Conservation (phyloP, 148 eudicot species). For the Spergularia marina region DNA sequence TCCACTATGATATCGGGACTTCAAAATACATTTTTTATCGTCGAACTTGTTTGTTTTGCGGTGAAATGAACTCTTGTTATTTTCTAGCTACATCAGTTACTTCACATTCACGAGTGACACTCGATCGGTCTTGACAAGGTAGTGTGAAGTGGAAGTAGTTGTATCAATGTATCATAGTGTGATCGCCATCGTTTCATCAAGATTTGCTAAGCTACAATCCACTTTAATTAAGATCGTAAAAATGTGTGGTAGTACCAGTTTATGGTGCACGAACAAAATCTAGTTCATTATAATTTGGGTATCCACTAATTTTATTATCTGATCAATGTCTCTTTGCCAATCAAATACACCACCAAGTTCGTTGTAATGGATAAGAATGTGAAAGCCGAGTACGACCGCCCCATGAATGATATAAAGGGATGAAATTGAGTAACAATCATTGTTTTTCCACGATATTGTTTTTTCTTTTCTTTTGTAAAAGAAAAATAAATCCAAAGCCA, state of each 20-base stretch:
- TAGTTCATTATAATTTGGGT: not conserved
- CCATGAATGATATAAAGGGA: not conserved
- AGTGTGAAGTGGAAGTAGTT: too few relatives aligned
- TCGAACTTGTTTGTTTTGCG: too few relatives aligned
- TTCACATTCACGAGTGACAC: too few relatives aligned
- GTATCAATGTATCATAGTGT: too few relatives aligned
- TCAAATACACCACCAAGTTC: not conserved
- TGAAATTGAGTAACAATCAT: not conserved
- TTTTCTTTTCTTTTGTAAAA: too few relatives aligned
- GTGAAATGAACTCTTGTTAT: too few relatives aligned
- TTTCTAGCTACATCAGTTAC: too few relatives aligned
- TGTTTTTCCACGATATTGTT: not conserved
- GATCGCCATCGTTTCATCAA: not conserved
- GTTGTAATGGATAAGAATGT: not conserved
- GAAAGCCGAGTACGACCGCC: not conserved
- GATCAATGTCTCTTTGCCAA: not conserved
- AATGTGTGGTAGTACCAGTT: not conserved
- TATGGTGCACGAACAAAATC: not conserved
- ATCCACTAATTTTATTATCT: conserved; percentile 4
- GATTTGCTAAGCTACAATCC: not conserved
- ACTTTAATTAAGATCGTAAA: not conserved
- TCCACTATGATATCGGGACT: too few relatives aligned
- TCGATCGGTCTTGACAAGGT: too few relatives aligned
- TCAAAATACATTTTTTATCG: too few relatives aligned
- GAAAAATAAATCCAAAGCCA: too few relatives aligned